Evolutionary conservation across 148 eudicot genomes (phyloP).

Genomic region (Persicaria maculosa): DNA sequence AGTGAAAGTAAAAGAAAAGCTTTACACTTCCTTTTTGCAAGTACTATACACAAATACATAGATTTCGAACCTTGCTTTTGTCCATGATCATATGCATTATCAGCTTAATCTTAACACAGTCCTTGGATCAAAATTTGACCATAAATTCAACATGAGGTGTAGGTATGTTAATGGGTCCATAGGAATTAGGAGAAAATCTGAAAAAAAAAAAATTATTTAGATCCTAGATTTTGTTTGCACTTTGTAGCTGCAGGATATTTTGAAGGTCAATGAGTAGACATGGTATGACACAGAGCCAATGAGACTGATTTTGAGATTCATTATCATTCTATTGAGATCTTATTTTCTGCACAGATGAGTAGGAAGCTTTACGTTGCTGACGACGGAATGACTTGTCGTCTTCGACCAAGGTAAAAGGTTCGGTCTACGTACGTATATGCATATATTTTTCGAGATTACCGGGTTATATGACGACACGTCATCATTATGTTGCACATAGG

Average conservation of each 20-base stretch:
- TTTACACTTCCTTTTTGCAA: no score
- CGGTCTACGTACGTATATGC: neutral
- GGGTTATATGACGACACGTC: neutral
- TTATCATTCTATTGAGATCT: neutral
- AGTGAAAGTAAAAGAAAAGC: no score
- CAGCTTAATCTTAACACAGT: neutral
- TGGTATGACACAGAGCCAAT: neutral
- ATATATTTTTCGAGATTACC: neutral
- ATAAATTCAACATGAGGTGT: neutral
- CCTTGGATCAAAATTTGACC: neutral
- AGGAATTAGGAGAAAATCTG: neutral
- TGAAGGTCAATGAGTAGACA: conserved; percentile 6
- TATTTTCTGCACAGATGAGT: neutral
- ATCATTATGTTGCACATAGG: neutral
- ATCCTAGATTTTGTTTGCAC: neutral
- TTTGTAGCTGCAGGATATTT: neutral
- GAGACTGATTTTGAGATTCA: neutral
- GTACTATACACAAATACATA: no score
- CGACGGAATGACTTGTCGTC: neutral
- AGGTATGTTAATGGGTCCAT: conserved; percentile 1
- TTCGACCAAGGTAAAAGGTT: neutral
- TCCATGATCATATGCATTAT: neutral
- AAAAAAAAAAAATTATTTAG: neutral
- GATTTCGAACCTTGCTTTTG: no score
- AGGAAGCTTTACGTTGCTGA: neutral